Conservation (phyloP, 2,329 filamentous ascomycete species). For the Botrytis deweyae region DNA sequence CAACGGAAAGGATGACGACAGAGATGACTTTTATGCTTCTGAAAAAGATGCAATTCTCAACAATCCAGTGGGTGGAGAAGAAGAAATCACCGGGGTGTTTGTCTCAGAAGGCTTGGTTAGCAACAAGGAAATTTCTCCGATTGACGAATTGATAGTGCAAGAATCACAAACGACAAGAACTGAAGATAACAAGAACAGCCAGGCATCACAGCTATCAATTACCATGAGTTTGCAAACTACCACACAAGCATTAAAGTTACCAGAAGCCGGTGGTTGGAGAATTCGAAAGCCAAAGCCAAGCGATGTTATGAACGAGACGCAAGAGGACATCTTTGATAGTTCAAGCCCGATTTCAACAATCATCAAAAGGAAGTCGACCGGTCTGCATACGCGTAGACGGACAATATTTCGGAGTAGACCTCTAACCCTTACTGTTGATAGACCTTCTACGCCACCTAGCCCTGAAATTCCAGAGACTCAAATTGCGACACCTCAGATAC, state of each 20-base stretch:
- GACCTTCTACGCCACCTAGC: background rate
- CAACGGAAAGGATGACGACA: background rate
- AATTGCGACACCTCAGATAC: background rate
- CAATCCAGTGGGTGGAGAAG: background rate
- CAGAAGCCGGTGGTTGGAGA: constrained; percentile 23
- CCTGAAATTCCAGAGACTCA: background rate
- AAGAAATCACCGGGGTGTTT: background rate
- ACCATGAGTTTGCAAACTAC: background rate
- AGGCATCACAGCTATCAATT: background rate
- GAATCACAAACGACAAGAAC: constrained; percentile 12
- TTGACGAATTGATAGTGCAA: background rate
- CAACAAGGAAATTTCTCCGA: background rate
- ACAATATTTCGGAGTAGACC: constrained; percentile 15
- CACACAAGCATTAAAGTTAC: background rate
- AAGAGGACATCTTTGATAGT: constrained; percentile 29
- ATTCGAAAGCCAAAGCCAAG: constrained; percentile 23
- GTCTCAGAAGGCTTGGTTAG: background rate
- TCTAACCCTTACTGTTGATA: background rate
- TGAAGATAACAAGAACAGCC: background rate
- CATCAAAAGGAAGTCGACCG: background rate
- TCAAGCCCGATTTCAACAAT: constrained; percentile 6
- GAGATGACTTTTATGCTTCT: background rate
- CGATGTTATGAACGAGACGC: constrained; percentile 25
- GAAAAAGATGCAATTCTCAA: background rate
- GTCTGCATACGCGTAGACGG: background rate